Conservation (phyloP, 2,329 filamentous ascomycete species). For the Paecilomyces formosus region DNA sequence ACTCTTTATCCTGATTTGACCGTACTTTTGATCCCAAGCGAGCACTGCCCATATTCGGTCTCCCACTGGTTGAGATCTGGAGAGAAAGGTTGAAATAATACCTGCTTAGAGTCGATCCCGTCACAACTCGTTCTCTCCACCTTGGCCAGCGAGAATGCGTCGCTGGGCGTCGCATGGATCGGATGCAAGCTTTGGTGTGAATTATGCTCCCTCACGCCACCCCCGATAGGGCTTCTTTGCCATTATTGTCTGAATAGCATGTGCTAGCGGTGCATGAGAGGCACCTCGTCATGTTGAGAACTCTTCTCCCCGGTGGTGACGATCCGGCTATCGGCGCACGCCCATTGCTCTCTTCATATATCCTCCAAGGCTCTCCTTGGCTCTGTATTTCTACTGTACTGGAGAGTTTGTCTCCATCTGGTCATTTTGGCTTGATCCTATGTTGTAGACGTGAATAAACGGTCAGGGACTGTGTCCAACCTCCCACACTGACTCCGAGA, state of each 20-base stretch:
- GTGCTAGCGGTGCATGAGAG: not conserved
- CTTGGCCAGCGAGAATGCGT: not conserved
- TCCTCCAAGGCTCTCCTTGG: not conserved
- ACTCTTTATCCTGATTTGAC: slow-evolving; percentile 10
- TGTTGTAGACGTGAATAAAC: not conserved
- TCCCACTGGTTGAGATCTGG: not conserved
- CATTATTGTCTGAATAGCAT: not conserved
- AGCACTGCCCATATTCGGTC: not conserved
- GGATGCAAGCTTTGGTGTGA: not conserved
- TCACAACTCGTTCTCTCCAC: not conserved
- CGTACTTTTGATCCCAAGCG: not conserved
- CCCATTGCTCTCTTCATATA: not conserved
- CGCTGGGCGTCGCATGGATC: not conserved
- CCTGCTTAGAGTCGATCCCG: not conserved
- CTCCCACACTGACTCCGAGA: not conserved
- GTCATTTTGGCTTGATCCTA: not conserved
- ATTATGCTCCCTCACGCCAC: not conserved
- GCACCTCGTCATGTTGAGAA: not conserved
- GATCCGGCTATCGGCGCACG: not conserved
- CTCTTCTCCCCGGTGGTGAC: not conserved
- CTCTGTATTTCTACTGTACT: not conserved
- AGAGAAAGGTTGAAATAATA: not conserved
- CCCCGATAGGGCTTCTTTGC: not conserved
- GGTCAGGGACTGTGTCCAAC: not conserved
- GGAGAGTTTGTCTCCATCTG: not conserved